Base-by-base conservation (phyloP, 1,139 yeast species). In the Yarrowia galli region DNA sequence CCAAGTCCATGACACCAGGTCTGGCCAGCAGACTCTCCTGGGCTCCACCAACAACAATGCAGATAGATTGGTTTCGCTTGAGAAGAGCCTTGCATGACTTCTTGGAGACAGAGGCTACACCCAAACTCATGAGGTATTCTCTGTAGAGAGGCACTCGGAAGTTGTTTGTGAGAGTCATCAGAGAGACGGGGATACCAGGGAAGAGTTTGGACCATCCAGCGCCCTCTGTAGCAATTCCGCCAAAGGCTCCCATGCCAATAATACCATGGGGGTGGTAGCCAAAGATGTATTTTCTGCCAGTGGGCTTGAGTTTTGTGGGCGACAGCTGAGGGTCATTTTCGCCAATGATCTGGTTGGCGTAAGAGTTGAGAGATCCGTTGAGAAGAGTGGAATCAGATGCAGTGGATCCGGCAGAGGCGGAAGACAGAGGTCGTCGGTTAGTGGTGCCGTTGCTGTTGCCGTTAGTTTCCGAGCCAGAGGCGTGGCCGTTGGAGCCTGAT, bases 211-310 rank as follows among this genome's bases (percentile, higher is more conserved):
- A 80, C 84, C 91, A 90, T 43, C 83, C 83, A 7, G 89, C 84
- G 15, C 93, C 96, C 72, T 93, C 93, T 12, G 97, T 90, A 0
- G 89, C 95, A 74, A 95, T 83, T 0, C 88, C 88, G 5, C 97
- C 97, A 77, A 95, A 87, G 0, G 89, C 96, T 0, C 98, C 98
- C 85, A 93, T 84, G 0, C 97, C 92, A 35, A 93, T 92, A 13
- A 95, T 93, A 0, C 99, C 99, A 76, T 95, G 99, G 0, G 99
- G 99, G 77, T 93, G 98, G 75, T 92, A 90, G 0, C 98, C 97
- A 78, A 95, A 93, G 1, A 95, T 87, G 76, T 95, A 95, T 60
- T 89, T 82, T 67, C 72, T 70, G 46, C 80, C 80, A 0, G 78
- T 75, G n/a, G 75, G 70, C 16, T 66, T 63, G 43, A 28, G 71